phyloP scores from a whole-genome alignment of 2,329 filamentous ascomycete genomes.

The Neofusicoccum laricinum region DNA sequence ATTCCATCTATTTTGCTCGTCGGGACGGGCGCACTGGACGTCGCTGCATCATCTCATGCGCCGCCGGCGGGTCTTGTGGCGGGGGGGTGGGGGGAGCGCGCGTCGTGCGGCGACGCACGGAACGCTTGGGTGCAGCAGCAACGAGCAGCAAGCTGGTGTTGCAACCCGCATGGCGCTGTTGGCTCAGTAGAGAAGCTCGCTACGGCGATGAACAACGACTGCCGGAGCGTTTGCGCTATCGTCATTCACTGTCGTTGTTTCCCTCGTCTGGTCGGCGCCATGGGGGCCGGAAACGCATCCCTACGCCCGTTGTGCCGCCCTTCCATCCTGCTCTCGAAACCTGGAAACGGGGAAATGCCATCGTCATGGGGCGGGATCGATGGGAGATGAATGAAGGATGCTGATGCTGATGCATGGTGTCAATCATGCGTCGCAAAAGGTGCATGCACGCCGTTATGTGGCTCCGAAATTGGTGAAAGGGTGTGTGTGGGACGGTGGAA shows the following conservation, averaged over 20 bases:
- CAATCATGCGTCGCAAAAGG: not conserved
- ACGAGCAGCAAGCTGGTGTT: not conserved
- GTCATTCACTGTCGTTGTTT: no score
- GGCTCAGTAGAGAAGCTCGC: not conserved
- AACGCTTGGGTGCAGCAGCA: not conserved
- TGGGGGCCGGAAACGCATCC: not conserved
- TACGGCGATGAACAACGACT: not conserved
- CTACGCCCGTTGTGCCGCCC: not conserved
- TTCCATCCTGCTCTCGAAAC: not conserved
- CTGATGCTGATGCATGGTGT: not conserved
- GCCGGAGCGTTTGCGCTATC: not conserved
- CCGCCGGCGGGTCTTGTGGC: not conserved
- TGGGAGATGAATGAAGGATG: not conserved
- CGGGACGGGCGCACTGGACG: not conserved
- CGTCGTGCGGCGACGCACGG: not conserved
- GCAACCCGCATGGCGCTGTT: not conserved
- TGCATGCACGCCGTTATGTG: slow-evolving; percentile 9
- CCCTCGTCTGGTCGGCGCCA: not conserved
- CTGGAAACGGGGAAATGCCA: not conserved
- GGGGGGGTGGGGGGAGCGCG: not conserved
- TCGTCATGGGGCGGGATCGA: not conserved
- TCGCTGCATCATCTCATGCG: not conserved
- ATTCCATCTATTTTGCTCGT: slow-evolving; percentile 1
- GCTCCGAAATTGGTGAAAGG: not conserved
- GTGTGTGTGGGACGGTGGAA: not conserved